Base-by-base conservation (phyloP, 2,329 filamentous ascomycete genomes). In the Fusarium coicis region DNA sequence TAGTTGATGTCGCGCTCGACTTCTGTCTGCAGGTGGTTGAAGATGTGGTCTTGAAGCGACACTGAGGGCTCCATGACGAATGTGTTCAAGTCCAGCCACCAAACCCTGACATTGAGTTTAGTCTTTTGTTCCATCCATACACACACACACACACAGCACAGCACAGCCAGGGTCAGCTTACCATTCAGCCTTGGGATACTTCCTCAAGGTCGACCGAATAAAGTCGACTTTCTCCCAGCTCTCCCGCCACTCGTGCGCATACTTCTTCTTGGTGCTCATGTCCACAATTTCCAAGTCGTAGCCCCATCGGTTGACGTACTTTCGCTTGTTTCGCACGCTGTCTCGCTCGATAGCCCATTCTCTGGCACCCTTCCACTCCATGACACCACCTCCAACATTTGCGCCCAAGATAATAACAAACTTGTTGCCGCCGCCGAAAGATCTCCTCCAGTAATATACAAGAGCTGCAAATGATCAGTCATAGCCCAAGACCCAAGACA, bases 201-300 rank as follows among this genome's bases (percentile, higher is more conserved):
- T 98, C 80, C 91, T 90, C 88, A 99, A 92, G 49, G 93, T 91
- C 69, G 94, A 93, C 68, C 96, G 91, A 77, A 99, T 91, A 46
- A 94, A 94, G 81, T 99, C 96, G 69, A 98, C 95, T 86, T 98
- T 99, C 84, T 99, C 96, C 96, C 96, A 99, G 81, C 96, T 97
- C 84, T 99, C 96, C 79, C 96, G 90, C 96, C 96, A 99, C 84
- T 99, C 96, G 84, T 99, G 96, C 34, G 96, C 96, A 81, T 99
- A 99, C 74, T 95, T 91, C 85, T 98, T 98, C 88, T 98, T 97
- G 60, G 95, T 97, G 85, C 95, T 96, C 95, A 99, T 97, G 82
- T 99, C 97, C 75, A 97, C 94, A 79, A 98, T 93, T 81, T 99
- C 96, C 66, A 99, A 86, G 70, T 98, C 93, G 81, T 99, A 98